Conservation (phyloP, 2,329 filamentous ascomycete species). For the Alternaria consortialis region DNA sequence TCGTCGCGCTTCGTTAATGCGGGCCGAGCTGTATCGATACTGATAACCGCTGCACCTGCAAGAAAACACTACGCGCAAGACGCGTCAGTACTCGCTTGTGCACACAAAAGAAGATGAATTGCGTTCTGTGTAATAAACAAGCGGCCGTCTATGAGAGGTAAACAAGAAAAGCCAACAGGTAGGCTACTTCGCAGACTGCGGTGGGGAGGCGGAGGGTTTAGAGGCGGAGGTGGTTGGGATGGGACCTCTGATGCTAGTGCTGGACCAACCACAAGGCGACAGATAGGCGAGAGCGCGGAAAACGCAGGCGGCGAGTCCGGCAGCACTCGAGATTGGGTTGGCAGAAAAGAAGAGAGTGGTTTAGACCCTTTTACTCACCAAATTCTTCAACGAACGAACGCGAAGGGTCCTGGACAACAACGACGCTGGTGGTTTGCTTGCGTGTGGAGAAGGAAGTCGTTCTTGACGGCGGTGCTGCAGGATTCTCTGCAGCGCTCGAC, state of each 20-base stretch:
- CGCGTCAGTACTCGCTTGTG: slow-evolving; percentile 35
- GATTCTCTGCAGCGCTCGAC: slow-evolving; percentile 48
- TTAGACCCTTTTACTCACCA: slow-evolving; percentile 28
- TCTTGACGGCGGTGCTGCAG: slow-evolving; percentile 51
- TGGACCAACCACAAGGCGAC: slow-evolving; percentile 44
- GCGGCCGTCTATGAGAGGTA: slow-evolving; percentile 33
- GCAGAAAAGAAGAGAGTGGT: slow-evolving; percentile 6
- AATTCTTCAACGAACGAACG: slow-evolving; percentile 37
- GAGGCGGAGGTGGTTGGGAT: slow-evolving; percentile 56
- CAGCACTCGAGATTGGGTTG: slow-evolving; percentile 8
- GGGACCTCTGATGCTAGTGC: slow-evolving; percentile 48
- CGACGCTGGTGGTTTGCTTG: slow-evolving; percentile 23
- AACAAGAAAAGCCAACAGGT: slow-evolving; percentile 33
- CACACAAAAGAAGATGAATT: slow-evolving; percentile 13
- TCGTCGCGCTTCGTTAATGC: slow-evolving; percentile 44
- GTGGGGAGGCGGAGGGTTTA: slow-evolving; percentile 50
- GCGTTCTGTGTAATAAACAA: slow-evolving; percentile 17
- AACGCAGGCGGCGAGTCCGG: slow-evolving; percentile 33
- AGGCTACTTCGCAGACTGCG: slow-evolving; percentile 39
- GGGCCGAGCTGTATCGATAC: slow-evolving; percentile 46
- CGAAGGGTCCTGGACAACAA: slow-evolving; percentile 15
- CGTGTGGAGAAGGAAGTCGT: slow-evolving; percentile 41
- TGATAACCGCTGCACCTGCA: slow-evolving; percentile 36
- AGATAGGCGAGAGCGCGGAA: slow-evolving; percentile 53
- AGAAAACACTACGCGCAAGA: slow-evolving; percentile 37